Base-by-base conservation (phyloP, 2,329 filamentous ascomycete species). In the Diaporthe vexans region DNA sequence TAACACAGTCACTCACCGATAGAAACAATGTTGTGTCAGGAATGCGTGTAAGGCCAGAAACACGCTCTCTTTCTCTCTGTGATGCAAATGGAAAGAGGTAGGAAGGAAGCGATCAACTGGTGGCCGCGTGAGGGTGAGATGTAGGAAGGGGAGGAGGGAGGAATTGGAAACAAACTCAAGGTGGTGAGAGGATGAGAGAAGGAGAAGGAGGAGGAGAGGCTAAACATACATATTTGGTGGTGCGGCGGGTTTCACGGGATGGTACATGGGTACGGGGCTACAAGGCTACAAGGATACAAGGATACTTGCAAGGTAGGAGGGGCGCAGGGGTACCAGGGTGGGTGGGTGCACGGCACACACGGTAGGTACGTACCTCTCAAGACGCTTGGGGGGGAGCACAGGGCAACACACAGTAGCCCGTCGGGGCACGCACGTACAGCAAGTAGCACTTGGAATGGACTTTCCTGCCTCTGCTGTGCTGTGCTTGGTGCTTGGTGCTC, bases 141-240 rank as follows among this genome's bases (percentile, higher is more conserved):
- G 63, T n/a, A 52, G 46, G 46, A 67, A n/a, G 63, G 21, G 35
- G 63, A 54, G 48, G 29, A 54, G 29, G 48, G 46, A 68, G 17
- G 63, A 68, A 68, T 40, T 68, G 63, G 48, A 68, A 68, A 68
- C 63, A 68, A 68, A 40, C n/a, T 21, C 48, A 26, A 54, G n/a
- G 17, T 68, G 48, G 33, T 54, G 52, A 43, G 63, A 68, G 63
- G 48, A 68, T 54, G 63, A 52, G 61, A 52, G 37, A 67, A 33
- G 63, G 46, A 67, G 46, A 67, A 67, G 46, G 46, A 68, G 61
- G 63, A 67, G 63, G 48, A 54, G 33, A 54, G 48, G 63, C 63
- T 68, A 68, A 51, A 68, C 46, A 68, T 68, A 68, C 46, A 68
- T 68, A 68, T 13, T 68, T 68, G 63, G 63, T 68, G 63, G 63